Evolutionary conservation across 208 protist genomes (phyloP), one percentile per base, ranked within the genome.

Genomic region (Leptomonas pyrrhocoris): DNA sequence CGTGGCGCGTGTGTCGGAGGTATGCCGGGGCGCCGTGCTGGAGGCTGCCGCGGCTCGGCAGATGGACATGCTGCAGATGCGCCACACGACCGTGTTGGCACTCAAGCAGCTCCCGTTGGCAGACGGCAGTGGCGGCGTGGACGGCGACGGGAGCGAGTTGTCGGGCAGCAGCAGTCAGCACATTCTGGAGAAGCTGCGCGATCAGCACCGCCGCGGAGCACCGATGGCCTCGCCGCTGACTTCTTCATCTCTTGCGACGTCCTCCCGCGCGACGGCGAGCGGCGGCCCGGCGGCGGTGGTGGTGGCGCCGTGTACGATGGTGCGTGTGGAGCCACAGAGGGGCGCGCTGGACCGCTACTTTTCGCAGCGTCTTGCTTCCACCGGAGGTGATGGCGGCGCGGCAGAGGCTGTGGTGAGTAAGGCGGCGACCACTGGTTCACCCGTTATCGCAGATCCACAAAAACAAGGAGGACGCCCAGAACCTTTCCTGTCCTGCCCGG

Each of bases 331-430:
- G 62, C 78, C 78, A 23, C 91, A 96, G 55, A 68, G 76, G 40
- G 91, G 91, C 2, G 88, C 90, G 31, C 65, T 95, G 31, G 90
- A 95, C 63, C 74, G 62, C 18, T 93, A 90, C 73, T 71, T 93
- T 19, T 63, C 73, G 23, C 64, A 77, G 50, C 71, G 71, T n/a
- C 56, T 57, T 34, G 48, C 71, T 13, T 34, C 71, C 7, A 28
- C 9, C 28, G 25, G 8, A 30, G 15, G 27, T 34, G 18, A n/a
- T 23, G 25, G 50, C 25, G 23, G 19, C 19, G 25, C 4, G 8
- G 61, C 11, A 4, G 43, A 30, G 48, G 18, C 40, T 16, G 15
- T 30, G 48, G 51, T 16, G 13, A 56, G 51, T 6, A 16, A 56
- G 28, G 31, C 31, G 12, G 12, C 31, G 2, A 16, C n/a, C 9